Base-by-base conservation (phyloP, 192 early-diverging fungal genomes). In the Dissophora ornata region DNA sequence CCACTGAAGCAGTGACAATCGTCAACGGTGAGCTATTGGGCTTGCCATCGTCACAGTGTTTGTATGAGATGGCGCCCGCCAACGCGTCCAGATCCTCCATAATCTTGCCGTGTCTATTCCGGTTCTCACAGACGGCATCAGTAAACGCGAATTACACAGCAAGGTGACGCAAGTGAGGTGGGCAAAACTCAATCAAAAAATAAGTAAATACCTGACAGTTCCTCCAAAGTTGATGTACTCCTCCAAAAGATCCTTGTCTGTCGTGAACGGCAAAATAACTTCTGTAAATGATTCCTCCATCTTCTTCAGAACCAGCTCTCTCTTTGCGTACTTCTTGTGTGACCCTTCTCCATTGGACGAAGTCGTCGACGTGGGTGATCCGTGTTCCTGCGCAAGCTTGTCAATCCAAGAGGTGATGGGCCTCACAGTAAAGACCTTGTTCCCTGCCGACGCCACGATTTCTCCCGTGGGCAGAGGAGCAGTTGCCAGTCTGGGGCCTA, bases 1-100 rank as follows among this genome's bases (percentile, higher is more conserved):
- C 96, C 12, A 97, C 87, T 22, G 90, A 84, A 0, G 96, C 96
- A 6, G 95, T 97, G 16, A 95, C 95, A 70, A 97, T 93, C 2
- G 87, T 88, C 36, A 91, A 49, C 12, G 91, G 90, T 1, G 60
- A 28, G 4, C 57, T 48, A 28, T 71, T 32, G 0, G 55, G 28
- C 5, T 68, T 62, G 0, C 81, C 84, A 53, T 81, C 83, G 29
- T 84, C 71, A 0, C 73, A 75, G 57, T 98, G 95, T 54, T 90
- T 87, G 79, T 93, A 96, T 8, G 89, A 84, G 42, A 96, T 88
- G 8, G 86, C 85, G 3, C 88, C 92, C n/a, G 95, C 94, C 36
- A 97, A 71, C 0, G 92, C 88, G 79, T 98, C 96, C 47, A 93
- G 69, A 49, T 93, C 92, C 70, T 96, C 94, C 32, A 98, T 80